Evolutionary conservation across 2,329 filamentous ascomycete genomes (phyloP).

Genomic region (Penicillium occitanis): DNA sequence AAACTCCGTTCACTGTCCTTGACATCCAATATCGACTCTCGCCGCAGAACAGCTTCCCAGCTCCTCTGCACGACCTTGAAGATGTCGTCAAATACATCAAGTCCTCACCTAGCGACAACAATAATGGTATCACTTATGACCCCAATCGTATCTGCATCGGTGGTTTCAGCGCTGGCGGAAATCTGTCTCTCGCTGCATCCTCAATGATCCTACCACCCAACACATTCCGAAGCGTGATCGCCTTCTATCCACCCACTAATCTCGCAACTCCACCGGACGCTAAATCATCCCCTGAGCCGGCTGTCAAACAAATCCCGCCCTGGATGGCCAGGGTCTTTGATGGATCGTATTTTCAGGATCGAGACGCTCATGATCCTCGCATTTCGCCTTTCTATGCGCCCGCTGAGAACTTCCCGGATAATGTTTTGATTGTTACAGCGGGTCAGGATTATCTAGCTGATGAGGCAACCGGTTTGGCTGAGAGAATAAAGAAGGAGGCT

Average conservation of each 20-base stretch:
- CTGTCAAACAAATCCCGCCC: conserved; percentile 28
- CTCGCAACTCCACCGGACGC: conserved; percentile 21
- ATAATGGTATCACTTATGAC: conserved; percentile 30
- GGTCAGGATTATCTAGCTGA: conserved; percentile 28
- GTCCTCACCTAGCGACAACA: conserved; percentile 26
- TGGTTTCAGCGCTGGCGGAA: conserved; percentile 46
- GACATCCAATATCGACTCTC: conserved; percentile 52
- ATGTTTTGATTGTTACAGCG: conserved; percentile 31
- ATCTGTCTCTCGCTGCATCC: conserved; percentile 37
- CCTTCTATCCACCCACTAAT: conserved; percentile 35
- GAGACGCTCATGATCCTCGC: conserved; percentile 26
- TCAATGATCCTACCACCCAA: conserved; percentile 21
- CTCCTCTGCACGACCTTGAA: conserved; percentile 50
- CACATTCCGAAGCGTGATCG: conserved; percentile 26
- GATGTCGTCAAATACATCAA: conserved; percentile 37
- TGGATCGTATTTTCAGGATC: conserved; percentile 32
- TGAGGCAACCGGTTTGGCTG: conserved; percentile 29
- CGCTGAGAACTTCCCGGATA: conserved; percentile 30
- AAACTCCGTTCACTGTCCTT: conserved; percentile 46
- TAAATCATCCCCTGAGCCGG: conserved; percentile 22
- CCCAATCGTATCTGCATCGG: conserved; percentile 31
- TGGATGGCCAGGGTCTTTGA: conserved; percentile 27
- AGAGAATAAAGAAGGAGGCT: conserved; percentile 26
- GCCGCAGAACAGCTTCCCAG: conserved; percentile 49
- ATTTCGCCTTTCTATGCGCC: conserved; percentile 33